phyloP scores from a whole-genome alignment of 2,329 filamentous ascomycete genomes.

The Aspergillus clavatus region DNA sequence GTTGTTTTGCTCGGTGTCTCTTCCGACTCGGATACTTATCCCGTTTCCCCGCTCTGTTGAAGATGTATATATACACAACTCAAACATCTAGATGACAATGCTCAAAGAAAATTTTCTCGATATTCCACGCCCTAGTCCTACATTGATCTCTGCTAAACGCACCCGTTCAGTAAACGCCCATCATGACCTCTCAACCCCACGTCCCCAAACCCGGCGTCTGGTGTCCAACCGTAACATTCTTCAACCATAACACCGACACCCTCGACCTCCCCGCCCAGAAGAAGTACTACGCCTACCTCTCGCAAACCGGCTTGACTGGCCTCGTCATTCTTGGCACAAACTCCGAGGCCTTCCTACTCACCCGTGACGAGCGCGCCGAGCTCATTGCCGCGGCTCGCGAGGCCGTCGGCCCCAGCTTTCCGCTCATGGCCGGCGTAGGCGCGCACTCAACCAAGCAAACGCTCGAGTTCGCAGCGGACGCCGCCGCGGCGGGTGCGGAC shows the following conservation, averaged over 20 bases:
- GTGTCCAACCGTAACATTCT: constrained; percentile 53
- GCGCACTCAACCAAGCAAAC: constrained; percentile 62
- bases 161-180: too few species aligned
- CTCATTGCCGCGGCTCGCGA: constrained; percentile 54
- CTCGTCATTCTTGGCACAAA: constrained; percentile 54
- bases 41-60: background rate
- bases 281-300: constrained; percentile 51
- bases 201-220: constrained; percentile 41
- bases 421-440: constrained; percentile 60
- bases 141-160: too few species aligned
- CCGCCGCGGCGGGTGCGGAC: constrained; percentile 56
- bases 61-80: background rate
- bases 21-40: background rate
- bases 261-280: constrained; percentile 47
- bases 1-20: background rate
- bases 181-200: constrained; percentile 15
- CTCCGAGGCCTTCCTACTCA: constrained; percentile 54
- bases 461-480: constrained; percentile 56
- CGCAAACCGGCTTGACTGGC: constrained; percentile 47
- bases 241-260: constrained; percentile 47
- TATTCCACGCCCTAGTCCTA: too few species aligned
- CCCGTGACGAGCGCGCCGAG: constrained; percentile 54
- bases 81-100: too few species aligned
- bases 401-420: constrained; percentile 51
- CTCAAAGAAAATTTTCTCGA: too few species aligned